Evolutionary conservation across 768 basidiomycete genomes (phyloP).

Genomic region (Kondoa malvinella): DNA sequence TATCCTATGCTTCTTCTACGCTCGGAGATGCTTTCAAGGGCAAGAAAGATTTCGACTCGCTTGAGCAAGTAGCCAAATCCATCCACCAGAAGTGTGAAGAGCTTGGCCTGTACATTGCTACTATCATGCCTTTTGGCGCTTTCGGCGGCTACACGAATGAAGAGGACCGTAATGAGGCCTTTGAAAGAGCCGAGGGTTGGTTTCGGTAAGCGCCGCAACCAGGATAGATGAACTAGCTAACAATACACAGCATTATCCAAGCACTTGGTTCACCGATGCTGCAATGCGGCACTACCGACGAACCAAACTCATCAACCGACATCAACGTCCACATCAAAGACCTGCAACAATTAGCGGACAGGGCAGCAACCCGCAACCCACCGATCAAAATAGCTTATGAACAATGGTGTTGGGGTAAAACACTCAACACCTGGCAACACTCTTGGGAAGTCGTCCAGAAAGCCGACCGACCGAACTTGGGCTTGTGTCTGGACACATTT

Average conservation of each 20-base stretch:
- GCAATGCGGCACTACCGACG: slow-evolving; percentile 22
- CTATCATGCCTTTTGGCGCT: slow-evolving; percentile 26
- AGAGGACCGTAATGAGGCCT: slow-evolving; percentile 17
- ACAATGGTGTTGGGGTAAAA: slow-evolving; percentile 25
- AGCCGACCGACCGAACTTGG: slow-evolving; percentile 24
- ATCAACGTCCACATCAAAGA: slow-evolving; percentile 19
- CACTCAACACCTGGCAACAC: slow-evolving; percentile 21
- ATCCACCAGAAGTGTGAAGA: slow-evolving; percentile 8
- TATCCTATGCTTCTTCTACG: slow-evolving; percentile 11
- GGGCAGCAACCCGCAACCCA: slow-evolving; percentile 18
- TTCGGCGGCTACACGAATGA: slow-evolving; percentile 22
- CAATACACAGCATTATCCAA: slow-evolving; percentile 19
- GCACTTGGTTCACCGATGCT: slow-evolving; percentile 20
- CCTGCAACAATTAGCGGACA: slow-evolving; percentile 22
- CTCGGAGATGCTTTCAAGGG: neutral
- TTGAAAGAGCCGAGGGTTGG: slow-evolving; percentile 24
- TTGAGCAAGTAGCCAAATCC: slow-evolving; percentile 11
- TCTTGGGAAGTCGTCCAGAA: slow-evolving; percentile 24
- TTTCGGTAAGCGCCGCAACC: slow-evolving; percentile 5
- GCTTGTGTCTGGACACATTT: slow-evolving; percentile 27
- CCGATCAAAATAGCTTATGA: slow-evolving; percentile 20
- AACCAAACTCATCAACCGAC: slow-evolving; percentile 13
- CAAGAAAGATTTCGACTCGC: slow-evolving; percentile 15
- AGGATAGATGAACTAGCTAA: neutral
- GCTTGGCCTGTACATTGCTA: slow-evolving; percentile 17